Base-by-base conservation (phyloP, 2,329 filamentous ascomycete genomes). In the Aspergillus sp. region DNA sequence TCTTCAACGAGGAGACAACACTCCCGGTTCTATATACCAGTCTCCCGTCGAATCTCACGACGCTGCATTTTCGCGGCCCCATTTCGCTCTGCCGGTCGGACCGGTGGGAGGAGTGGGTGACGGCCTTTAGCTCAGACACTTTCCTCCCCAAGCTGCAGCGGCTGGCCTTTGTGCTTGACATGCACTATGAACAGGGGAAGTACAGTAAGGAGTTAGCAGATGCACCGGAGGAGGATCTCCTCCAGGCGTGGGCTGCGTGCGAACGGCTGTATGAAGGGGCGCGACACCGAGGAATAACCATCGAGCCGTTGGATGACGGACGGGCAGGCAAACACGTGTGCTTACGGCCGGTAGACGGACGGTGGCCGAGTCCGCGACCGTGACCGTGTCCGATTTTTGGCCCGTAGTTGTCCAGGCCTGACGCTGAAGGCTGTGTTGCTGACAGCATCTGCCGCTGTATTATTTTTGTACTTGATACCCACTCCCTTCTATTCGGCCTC, bases 51-150 rank as follows among this genome's bases (percentile, higher is more conserved):
- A 68, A 66, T 46, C 45, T 70, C 12, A 57, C 61, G n/a, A 63
- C 59, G 8, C 51, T 70, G 19, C 62, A 59, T 27, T 67, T 70
- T 42, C 63, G 66, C 41, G 68, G 66, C 8, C 66, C 66, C 5
- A 56, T 59, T 0, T 65, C 63, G 7, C 60, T 71, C 5, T 57
- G 37, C 5, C 56, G 34, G 22, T 66, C 62, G 4, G 45, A 56
- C 1, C 44, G 63, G 4, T 69, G 69, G 67, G 1, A 51, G 1
- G 58, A 65, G 19, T 69, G 68, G 66, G 22, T 68, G 11, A 41
- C 51, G 6, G 50, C 66, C 2, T 71, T 71, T 33, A 49, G 56
- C 11, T 62, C 62, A 7, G 17, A 24, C 1, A 52, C 57, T 0
- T 70, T 64, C 37, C 54, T 69, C 4, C 66, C 66, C 2, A 58